Conservation (phyloP, 768 basidiomycete genomes). For the Suillus hirtellus region DNA sequence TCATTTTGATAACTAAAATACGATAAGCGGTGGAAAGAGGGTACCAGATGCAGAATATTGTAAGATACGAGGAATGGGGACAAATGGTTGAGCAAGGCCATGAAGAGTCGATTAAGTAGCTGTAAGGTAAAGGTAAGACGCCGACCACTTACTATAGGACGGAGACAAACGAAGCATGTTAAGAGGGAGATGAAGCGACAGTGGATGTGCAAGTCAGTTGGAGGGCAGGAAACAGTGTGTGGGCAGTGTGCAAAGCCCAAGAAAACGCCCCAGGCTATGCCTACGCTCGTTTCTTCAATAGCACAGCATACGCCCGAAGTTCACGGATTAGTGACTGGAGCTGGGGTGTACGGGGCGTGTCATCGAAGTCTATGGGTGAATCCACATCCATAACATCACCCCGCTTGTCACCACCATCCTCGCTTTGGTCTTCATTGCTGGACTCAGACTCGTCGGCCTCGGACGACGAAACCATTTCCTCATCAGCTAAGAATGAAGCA, state of each 20-base stretch:
- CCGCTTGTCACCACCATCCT: background rate
- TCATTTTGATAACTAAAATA: background rate
- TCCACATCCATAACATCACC: conserved; percentile 21
- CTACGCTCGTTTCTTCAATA: conserved; percentile 22
- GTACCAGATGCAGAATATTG: background rate
- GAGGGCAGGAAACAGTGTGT: background rate
- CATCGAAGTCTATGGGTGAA: conserved; percentile 4
- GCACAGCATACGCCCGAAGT: conserved; percentile 58
- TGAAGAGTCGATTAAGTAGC: background rate
- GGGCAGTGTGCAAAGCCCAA: background rate
- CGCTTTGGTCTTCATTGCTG: conserved; percentile 10
- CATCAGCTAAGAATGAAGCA: conserved; percentile 1
- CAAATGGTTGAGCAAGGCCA: background rate
- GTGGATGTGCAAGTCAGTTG: background rate
- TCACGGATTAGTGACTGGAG: conserved; percentile 49
- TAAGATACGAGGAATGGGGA: background rate
- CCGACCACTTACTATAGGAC: background rate
- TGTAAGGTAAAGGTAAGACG: background rate
- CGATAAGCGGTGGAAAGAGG: background rate
- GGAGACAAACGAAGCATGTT: background rate
- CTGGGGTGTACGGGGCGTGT: conserved; percentile 32
- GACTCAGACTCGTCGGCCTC: background rate
- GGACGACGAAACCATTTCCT: conserved; percentile 11
- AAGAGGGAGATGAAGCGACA: background rate
- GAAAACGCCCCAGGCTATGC: background rate